A percentile compares a stretch with the other conserved stretches of the same genome.
Evolutionary conservation across 2,329 filamentous ascomycete species (phyloP).

Genomic region (Beauveria sp.): DNA sequence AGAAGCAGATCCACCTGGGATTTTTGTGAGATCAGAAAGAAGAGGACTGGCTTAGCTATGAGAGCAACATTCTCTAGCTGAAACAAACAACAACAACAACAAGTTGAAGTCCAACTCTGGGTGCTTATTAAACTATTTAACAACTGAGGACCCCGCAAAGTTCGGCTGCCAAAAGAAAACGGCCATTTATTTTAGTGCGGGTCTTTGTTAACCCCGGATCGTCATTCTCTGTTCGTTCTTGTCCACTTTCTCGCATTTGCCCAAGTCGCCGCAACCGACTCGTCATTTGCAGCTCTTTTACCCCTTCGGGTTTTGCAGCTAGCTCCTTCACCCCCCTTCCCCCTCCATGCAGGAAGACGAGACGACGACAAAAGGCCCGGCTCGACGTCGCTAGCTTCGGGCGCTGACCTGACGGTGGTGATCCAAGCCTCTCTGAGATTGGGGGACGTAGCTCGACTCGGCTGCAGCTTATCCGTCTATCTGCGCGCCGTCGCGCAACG

Average conservation of each 20-base stretch:
- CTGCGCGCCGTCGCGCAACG: neutral
- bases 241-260: too few species aligned
- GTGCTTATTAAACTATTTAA: too few species aligned
- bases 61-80: too few species aligned
- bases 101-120: too few species aligned
- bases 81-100: too few species aligned
- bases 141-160: too few species aligned
- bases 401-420: neutral
- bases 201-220: neutral
- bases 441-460: neutral
- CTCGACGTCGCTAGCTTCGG: neutral
- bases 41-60: too few species aligned
- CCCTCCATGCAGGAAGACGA: neutral
- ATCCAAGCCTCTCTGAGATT: slow-evolving; percentile 2
- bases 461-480: neutral
- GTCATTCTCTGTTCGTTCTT: neutral
- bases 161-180: too few species aligned
- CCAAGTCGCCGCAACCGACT: neutral
- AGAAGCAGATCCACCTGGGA: too few species aligned
- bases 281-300: neutral
- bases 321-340: neutral
- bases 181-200: neutral
- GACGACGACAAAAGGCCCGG: neutral
- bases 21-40: too few species aligned
- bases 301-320: neutral